Conservation (phyloP, 2,329 filamentous ascomycete genomes). For the Aspergillus sp. region DNA sequence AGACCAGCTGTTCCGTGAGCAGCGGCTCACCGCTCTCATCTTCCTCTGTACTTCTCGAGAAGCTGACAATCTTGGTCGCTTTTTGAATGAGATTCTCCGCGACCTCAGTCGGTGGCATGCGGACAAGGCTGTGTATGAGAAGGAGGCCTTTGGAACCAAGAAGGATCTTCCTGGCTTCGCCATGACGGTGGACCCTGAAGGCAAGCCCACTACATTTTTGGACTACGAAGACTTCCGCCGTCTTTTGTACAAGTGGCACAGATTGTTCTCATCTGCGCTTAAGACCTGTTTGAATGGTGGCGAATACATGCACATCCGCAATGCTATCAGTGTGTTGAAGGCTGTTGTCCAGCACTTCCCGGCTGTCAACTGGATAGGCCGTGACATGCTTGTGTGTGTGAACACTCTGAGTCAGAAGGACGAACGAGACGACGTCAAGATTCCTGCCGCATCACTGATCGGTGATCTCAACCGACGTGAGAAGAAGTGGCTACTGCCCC, state of each 20-base stretch:
- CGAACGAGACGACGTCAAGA: constrained; percentile 49
- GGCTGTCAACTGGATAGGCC: constrained; percentile 82
- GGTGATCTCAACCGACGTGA: constrained; percentile 48
- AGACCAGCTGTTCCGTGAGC: constrained; percentile 78
- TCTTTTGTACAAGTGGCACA: constrained; percentile 86
- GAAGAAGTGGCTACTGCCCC: constrained; percentile 49
- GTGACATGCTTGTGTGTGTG: constrained; percentile 41
- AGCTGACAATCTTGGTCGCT: constrained; percentile 87
- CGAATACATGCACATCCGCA: constrained; percentile 98
- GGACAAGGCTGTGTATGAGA: constrained; percentile 72
- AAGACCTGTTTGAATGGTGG: constrained; percentile 76
- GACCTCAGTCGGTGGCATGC: constrained; percentile 84
- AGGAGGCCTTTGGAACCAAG: constrained; percentile 69
- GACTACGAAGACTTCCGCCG: constrained; percentile 85
- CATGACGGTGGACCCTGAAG: constrained; percentile 66
- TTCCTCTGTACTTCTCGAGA: constrained; percentile 89
- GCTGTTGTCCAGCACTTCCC: constrained; percentile 79
- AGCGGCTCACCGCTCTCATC: constrained; percentile 75
- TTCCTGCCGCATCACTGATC: constrained; percentile 48
- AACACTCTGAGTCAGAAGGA: constrained; percentile 44
- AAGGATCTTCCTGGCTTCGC: constrained; percentile 75
- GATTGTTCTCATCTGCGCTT: constrained; percentile 72
- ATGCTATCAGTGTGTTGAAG: constrained; percentile 87
- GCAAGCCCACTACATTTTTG: constrained; percentile 68
- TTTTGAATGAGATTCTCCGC: constrained; percentile 75